These are phyloP conservation scores for Penicillium occitanis DNA, from an alignment of 2,329 filamentous ascomycete species.

Conservation along the genomic window DNA sequence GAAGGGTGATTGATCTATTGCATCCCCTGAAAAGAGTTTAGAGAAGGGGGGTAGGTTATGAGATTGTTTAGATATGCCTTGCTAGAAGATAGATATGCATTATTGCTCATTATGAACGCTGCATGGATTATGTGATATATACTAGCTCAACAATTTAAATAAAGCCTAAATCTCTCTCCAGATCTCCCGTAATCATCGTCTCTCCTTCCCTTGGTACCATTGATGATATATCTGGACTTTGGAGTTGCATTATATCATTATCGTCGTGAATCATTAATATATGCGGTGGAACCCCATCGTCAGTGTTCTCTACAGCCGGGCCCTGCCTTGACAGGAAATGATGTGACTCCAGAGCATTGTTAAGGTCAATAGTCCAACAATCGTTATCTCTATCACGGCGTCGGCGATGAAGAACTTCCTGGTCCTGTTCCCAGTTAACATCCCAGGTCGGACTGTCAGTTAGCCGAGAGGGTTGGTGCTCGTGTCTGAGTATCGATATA, in stretches of 20 bases:
- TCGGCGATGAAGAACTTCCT: neutral
- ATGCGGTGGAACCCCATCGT: slow-evolving; percentile 22
- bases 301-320: neutral
- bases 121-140: neutral
- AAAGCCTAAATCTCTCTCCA: slow-evolving; percentile 40
- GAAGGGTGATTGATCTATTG: slow-evolving; percentile 17
- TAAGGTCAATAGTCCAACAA: slow-evolving; percentile 10
- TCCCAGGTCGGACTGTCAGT: neutral
- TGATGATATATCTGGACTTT: neutral
- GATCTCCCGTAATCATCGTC: slow-evolving; percentile 36
- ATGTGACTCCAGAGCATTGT: neutral
- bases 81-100: slow-evolving; percentile 8
- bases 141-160: neutral
- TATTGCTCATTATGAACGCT: neutral
- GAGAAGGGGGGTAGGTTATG: neutral
- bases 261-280: slow-evolving; percentile 21
- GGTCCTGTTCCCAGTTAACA: neutral
- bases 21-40: neutral
- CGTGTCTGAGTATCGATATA: neutral
- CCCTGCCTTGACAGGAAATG: neutral
- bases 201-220: neutral
- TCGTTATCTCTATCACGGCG: neutral
- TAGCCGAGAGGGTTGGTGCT: neutral
- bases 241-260: slow-evolving; percentile 5
- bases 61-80: neutral